These are phyloP conservation scores for Marchantia polymorpha DNA, from an alignment of 225 moss, liverwort and hornwort genomes.

Conservation along the genomic window DNA sequence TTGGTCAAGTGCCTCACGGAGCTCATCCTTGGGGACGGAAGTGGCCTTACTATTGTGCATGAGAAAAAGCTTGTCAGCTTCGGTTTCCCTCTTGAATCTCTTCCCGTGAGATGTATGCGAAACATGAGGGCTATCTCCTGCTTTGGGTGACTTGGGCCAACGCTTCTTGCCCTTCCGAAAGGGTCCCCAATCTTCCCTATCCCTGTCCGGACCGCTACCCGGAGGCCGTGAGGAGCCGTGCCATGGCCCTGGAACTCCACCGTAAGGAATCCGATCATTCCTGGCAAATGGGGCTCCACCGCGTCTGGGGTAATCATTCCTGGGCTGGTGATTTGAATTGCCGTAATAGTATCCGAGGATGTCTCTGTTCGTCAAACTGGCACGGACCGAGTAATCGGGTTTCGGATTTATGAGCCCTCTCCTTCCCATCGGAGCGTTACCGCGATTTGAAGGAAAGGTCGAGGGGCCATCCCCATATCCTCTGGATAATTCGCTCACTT, in stretches of 20 bases:
- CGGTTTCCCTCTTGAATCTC: slow-evolving; percentile 42
- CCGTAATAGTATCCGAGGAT: slow-evolving; percentile 43
- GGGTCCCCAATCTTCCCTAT: slow-evolving; percentile 20
- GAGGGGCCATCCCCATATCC: neutral
- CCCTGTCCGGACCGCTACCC: slow-evolving; percentile 9
- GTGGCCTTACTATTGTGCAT: slow-evolving; percentile 47
- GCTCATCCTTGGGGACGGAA: neutral
- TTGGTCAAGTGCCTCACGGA: neutral
- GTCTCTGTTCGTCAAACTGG: slow-evolving; percentile 44
- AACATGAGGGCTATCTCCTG: slow-evolving; percentile 17
- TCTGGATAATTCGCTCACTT: slow-evolving; percentile 11
- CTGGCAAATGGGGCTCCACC: slow-evolving; percentile 16
- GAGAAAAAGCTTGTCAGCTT: slow-evolving; percentile 39
- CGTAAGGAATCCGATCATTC: neutral
- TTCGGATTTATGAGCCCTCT: slow-evolving; percentile 15
- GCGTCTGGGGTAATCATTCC: slow-evolving; percentile 11
- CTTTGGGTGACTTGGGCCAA: slow-evolving; percentile 29
- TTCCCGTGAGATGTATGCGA: slow-evolving; percentile 19
- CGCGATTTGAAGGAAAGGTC: neutral
- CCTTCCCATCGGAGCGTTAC: slow-evolving; percentile 13
- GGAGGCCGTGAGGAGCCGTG: slow-evolving; percentile 12
- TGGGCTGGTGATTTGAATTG: slow-evolving; percentile 19
- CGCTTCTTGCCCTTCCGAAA: slow-evolving; percentile 36
- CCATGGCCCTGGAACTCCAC: slow-evolving; percentile 15
- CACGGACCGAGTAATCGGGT: slow-evolving; percentile 36